Conservation (phyloP, 176 grass and related monocot genomes). For the Ananas comosus region DNA sequence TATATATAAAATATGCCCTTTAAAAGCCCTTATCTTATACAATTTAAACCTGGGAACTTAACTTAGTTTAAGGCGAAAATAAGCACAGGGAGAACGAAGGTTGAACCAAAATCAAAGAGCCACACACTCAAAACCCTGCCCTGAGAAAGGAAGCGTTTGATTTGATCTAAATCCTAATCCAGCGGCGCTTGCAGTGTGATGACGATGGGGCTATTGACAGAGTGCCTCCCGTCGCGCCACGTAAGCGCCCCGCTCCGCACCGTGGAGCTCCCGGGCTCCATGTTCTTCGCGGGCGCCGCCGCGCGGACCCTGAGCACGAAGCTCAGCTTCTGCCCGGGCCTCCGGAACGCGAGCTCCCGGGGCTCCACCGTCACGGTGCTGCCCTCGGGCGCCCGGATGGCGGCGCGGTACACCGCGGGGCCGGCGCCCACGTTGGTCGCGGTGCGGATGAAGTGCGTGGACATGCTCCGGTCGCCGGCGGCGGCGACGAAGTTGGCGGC, state of each 20-base stretch:
- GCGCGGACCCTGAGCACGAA: constrained; percentile 53
- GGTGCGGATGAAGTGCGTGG: constrained; percentile 67
- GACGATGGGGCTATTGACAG: constrained; percentile 55
- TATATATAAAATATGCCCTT: no score
- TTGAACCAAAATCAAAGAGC: neutral
- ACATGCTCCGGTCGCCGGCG: constrained; percentile 18
- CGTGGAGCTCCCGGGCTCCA: constrained; percentile 79
- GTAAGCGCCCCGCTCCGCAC: constrained; percentile 61
- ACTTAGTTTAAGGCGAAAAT: neutral
- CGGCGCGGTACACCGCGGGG: constrained; percentile 35
- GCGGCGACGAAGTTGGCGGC: constrained; percentile 38
- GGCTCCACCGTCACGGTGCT: constrained; percentile 69
- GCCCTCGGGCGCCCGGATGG: constrained; percentile 38
- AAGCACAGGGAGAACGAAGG: neutral
- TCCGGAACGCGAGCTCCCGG: constrained; percentile 46
- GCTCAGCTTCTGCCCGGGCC: constrained; percentile 80
- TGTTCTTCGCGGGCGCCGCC: constrained; percentile 22
- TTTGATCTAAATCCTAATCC: constrained; percentile 23
- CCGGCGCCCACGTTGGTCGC: constrained; percentile 60
- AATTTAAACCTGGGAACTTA: no score
- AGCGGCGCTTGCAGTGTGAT: constrained; percentile 69
- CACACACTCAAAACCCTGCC: neutral
- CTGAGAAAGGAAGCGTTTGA: constrained; percentile 10
- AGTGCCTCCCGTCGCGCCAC: constrained; percentile 62
- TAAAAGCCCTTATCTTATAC: no score